Evolutionary conservation across 176 grass and related monocot species (phyloP), one percentile per base, ranked within the genome.

Genomic region (Avena eriantha): DNA sequence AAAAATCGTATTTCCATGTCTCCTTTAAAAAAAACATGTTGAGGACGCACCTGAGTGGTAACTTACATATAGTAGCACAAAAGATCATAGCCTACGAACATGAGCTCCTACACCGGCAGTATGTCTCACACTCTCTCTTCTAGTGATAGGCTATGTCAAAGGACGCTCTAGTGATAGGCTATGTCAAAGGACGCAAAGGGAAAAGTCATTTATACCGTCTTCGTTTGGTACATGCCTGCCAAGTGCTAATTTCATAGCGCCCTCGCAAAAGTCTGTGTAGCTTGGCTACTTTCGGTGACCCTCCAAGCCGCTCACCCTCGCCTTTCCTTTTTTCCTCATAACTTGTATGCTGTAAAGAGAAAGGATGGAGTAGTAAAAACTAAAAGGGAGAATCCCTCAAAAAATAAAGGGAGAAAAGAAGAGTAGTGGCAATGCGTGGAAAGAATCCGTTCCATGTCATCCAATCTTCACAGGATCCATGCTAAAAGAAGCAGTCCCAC

Each of bases 381-480:
- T 47, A 82, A 82, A 72, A 58, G 60, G 29, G 29, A 29, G 29
- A 29, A 29, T 29, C 29, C 29, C 29, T 29, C 29, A 29, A 29
- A 29, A 29, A 31, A 67, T 76, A 89, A 75, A 24, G 29, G 8
- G 39, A 39, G 29, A 76, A 75, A 70, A 90, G 21, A 47, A 63
- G 35, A 29, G 29, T 29, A 83, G 66, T 66, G 74, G 9, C 45
- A 7, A 73, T 65, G 23, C 54, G 89, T 90, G 89, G 65, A 90
- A 90, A 86, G 79, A 83, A 72, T 79, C 45, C 65, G 72, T 83
- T 72, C 45, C n/a, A 77, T 82, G 83, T 90, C 88, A 77, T 16
- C 57, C 13, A 12, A 16, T 11, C 11, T 75, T 45, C 10, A 74
- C 15, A 24, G 47, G 17, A 75, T 9, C 14, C 13, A 16, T 75